Percentiles rank a stretch among this genome's conserved stretches.
These are phyloP conservation scores for Fusarium succisae DNA, from an alignment of 2,329 filamentous ascomycete species.

Conservation along the genomic window DNA sequence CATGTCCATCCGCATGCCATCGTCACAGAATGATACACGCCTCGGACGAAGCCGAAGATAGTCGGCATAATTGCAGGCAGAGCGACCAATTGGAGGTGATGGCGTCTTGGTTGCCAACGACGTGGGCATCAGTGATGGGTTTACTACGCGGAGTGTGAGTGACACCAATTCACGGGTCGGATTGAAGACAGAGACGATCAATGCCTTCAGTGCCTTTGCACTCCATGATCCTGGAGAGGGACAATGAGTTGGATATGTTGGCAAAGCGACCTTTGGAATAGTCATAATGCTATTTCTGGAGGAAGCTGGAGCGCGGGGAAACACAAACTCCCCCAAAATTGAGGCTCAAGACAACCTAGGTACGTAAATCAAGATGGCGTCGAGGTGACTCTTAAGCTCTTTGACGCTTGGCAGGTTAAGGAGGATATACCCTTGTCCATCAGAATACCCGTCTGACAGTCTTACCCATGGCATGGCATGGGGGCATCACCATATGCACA, in stretches of 20 bases:
- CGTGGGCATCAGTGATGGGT: slow-evolving; percentile 1
- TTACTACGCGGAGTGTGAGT: neutral
- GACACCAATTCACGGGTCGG: neutral
- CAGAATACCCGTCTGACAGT: slow-evolving; percentile 13
- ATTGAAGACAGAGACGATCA: neutral
- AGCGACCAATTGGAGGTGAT: slow-evolving; percentile 7
- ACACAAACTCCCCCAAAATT: slow-evolving; percentile 24
- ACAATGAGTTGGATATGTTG: neutral
- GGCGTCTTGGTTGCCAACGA: slow-evolving; percentile 9
- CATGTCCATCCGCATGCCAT: neutral
- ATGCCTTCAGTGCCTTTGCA: neutral
- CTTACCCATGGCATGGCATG: neutral
- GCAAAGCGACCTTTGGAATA: neutral
- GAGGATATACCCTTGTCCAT: neutral
- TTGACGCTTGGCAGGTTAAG: neutral
- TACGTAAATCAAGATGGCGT: neutral
- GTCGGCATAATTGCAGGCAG: neutral
- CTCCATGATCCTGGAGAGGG: neutral
- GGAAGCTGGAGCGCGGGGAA: slow-evolving; percentile 7
- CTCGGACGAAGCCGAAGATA: slow-evolving; percentile 24
- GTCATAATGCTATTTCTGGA: neutral
- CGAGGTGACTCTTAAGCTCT: neutral
- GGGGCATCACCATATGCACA: neutral
- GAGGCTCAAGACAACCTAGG: slow-evolving; percentile 23
- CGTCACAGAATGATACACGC: slow-evolving; percentile 1